Base-by-base conservation (phyloP, 2,329 filamentous ascomycete genomes). In the Cladophialophora immunda region DNA sequence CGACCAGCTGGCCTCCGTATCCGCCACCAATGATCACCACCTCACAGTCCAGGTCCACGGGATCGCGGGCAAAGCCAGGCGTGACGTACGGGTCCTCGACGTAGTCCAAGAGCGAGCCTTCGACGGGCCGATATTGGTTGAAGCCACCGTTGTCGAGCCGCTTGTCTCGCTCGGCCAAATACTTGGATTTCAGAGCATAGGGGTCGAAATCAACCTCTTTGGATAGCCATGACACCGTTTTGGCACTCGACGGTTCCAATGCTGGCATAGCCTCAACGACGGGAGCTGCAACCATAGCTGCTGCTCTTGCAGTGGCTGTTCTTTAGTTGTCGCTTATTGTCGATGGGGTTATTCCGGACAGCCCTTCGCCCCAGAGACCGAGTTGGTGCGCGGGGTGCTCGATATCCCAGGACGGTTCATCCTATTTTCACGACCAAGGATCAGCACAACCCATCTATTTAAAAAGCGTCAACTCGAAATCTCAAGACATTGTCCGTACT, bases 1-100 rank as follows among this genome's bases (percentile, higher is more conserved):
- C 60, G n/a, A 56, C 52, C 6, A 62, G 32, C 36, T 62, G 52
- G 11, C 50, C 60, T 6, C 61, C 61, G 27, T 58, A 64, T 17
- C 61, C 61, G 3, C 61, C 54, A 8, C 61, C 61, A 17, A 64
- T 52, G 19, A 64, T 58, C 9, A 64, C 54, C 1, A 58, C 61
- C n/a, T 64, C 61, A 41, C 47, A 38, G 3, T 64, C 25, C 54
- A 52, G 60, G n/a, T 67, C 61, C 19, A 69, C 27, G 3, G 67
- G 59, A 27, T 65, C 56, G 32, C 64, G 50, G 6, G 34, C 32
- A 25, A 65, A 62, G 9, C 65, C 67, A 7, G 64, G 64, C 34
- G 65, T 25, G 19, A 69, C 65, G 56, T 65, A 69, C 4, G 65
- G 64, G 34, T 69, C 67, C 8, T 50, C 41, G 17, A 67, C 27